These are phyloP conservation scores for Fusarium chaquense DNA, from an alignment of 2,329 filamentous ascomycete genomes.

Conservation along the genomic window DNA sequence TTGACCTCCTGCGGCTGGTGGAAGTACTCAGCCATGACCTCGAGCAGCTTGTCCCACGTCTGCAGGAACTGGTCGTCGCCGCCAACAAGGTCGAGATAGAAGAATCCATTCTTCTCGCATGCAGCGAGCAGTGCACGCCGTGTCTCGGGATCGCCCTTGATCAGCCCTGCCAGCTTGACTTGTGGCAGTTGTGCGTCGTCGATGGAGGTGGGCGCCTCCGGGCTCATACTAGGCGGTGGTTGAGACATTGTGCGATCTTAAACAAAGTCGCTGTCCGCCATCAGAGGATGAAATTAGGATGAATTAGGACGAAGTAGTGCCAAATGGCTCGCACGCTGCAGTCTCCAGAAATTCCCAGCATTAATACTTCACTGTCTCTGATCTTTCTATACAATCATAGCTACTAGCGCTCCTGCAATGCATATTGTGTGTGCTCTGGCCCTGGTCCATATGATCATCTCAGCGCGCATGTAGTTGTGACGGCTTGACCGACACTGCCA, in stretches of 20 bases:
- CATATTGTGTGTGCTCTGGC: conserved; percentile 5
- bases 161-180: conserved; percentile 9
- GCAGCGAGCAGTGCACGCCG: conserved; percentile 6
- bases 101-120: conserved; percentile 16
- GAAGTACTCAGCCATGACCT: conserved; percentile 12
- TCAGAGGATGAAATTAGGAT: neutral
- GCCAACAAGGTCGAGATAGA: conserved; percentile 9
- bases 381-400: conserved; percentile 5
- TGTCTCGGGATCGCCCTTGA: conserved; percentile 10
- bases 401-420: conserved; percentile 6
- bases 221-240: conserved; percentile 4
- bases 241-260: conserved; percentile 1
- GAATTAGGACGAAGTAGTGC: conserved; percentile 8
- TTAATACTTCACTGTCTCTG: conserved; percentile 12
- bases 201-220: neutral
- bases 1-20: conserved; percentile 11
- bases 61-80: conserved; percentile 12
- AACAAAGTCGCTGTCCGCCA: conserved; percentile 4
- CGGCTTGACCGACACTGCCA: conserved; percentile 7
- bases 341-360: conserved; percentile 9
- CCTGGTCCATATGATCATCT: conserved; percentile 8
- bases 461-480: conserved; percentile 1
- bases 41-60: conserved; percentile 9
- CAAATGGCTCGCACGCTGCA: conserved; percentile 3
- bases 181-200: conserved; percentile 8